These are phyloP conservation scores for Hordeum pubiflorum DNA, from an alignment of 202 grass and related monocot genomes.

Conservation along the genomic window DNA sequence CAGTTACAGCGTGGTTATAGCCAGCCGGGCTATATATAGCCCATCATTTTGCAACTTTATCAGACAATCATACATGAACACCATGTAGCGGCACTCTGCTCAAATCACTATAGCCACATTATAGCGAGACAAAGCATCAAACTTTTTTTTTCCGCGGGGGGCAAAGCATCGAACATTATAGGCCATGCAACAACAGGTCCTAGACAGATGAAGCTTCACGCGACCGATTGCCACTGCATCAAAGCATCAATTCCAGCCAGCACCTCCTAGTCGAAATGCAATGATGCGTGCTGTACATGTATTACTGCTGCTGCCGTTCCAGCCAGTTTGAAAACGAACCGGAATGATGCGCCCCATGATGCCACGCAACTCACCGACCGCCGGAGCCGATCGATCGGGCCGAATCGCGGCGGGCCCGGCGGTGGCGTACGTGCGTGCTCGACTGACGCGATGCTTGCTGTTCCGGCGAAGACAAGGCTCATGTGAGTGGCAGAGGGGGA, in stretches of 20 bases:
- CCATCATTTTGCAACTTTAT: no score
- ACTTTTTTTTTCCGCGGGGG: no score
- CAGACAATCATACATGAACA: no score
- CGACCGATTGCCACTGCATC: background rate
- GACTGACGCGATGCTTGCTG: background rate
- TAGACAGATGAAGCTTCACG: background rate
- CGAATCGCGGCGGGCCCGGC: background rate
- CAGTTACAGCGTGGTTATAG: no score
- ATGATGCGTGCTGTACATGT: no score
- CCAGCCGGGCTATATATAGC: no score
- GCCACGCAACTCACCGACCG: background rate
- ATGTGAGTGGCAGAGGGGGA: conserved; percentile 13
- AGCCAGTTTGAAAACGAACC: background rate
- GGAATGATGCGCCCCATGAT: background rate
- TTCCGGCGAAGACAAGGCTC: conserved; percentile 24
- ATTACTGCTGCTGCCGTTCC: background rate
- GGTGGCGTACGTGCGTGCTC: background rate
- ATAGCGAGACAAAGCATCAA: no score
- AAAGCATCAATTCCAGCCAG: background rate
- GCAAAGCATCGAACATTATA: no score
- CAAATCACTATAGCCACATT: no score
- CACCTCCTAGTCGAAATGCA: background rate
- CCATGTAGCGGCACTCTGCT: no score
- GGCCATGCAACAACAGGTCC: no score
- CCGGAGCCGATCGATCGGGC: background rate